Conservation (phyloP, 2,329 filamentous ascomycete species). For the Dothistroma pini region DNA sequence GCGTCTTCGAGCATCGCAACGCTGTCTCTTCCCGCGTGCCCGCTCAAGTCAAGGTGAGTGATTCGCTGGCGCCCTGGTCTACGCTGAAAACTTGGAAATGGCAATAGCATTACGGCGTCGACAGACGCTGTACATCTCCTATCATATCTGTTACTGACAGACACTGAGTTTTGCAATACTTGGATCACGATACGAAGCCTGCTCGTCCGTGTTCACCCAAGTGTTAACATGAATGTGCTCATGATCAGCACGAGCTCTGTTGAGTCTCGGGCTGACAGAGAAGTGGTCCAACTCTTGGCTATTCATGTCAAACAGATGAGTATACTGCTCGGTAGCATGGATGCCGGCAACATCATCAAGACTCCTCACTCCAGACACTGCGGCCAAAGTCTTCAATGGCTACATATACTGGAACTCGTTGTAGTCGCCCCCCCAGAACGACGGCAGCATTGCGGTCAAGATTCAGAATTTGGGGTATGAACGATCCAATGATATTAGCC, state of each 20-base stretch:
- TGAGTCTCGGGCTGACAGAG: constrained; percentile 57
- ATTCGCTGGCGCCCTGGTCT: too few species aligned
- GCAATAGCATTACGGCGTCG: too few species aligned
- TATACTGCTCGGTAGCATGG: constrained; percentile 59
- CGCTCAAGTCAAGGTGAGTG: too few species aligned
- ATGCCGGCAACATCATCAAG: constrained; percentile 58
- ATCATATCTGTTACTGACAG: too few species aligned
- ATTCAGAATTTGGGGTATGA: constrained; percentile 56
- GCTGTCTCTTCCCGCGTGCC: not conserved
- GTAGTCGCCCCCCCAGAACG: constrained; percentile 64
- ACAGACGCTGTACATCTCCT: too few species aligned
- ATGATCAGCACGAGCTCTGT: constrained; percentile 43
- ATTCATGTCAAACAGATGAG: constrained; percentile 67
- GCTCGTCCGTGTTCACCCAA: constrained; percentile 56
- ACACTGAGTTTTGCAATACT: constrained; percentile 48
- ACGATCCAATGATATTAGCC: constrained; percentile 56
- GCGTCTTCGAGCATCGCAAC: constrained; percentile 45
- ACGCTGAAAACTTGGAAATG: too few species aligned
- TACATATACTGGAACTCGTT: constrained; percentile 66
- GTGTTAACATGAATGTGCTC: constrained; percentile 71
- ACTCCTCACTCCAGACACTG: constrained; percentile 55
- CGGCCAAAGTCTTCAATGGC: constrained; percentile 55
- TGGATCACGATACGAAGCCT: constrained; percentile 67
- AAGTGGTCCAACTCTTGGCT: constrained; percentile 68
- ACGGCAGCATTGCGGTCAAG: constrained; percentile 55